A percentile compares a stretch with the other conserved stretches of the same genome.
phyloP scores from a whole-genome alignment of 495 filamentous ascomycete species.

The Trichoderma reesei region DNA sequence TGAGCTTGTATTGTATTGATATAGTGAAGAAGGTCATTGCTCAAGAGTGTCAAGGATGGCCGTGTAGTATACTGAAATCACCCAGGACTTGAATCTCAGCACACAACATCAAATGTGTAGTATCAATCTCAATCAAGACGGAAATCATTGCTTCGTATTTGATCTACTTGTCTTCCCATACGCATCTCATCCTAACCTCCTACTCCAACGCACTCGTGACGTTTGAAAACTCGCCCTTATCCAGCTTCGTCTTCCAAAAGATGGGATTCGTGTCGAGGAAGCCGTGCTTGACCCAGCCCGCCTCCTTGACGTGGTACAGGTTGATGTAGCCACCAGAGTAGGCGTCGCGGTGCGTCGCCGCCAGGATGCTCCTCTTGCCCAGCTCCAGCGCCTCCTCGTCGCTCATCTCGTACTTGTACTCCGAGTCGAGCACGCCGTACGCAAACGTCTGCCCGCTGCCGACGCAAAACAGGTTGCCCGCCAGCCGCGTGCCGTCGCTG shows the following conservation, averaged over 20 bases:
- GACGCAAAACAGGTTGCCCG: slow-evolving; percentile 95
- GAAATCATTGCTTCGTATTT: slow-evolving; percentile 17
- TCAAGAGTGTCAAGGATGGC: too few relatives aligned
- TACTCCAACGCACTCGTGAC: slow-evolving; percentile 69
- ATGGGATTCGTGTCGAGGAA: slow-evolving; percentile 93
- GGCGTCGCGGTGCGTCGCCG: slow-evolving; percentile 95
- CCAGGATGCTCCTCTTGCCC: slow-evolving; percentile 81
- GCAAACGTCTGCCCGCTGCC: slow-evolving; percentile 97
- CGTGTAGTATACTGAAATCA: too few relatives aligned
- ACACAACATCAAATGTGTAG: too few relatives aligned
- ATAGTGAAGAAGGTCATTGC: too few relatives aligned
- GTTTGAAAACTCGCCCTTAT: slow-evolving; percentile 97
- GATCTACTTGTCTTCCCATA: slow-evolving; percentile 13
- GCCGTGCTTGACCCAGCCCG: slow-evolving; percentile 96
- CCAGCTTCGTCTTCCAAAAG: slow-evolving; percentile 98
- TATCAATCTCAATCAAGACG: too few relatives aligned
- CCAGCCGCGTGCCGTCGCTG: slow-evolving; percentile 85
- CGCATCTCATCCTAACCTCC: neutral
- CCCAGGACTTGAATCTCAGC: too few relatives aligned
- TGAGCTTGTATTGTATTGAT: neutral
- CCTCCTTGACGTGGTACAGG: slow-evolving; percentile 96
- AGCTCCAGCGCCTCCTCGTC: slow-evolving; percentile 84
- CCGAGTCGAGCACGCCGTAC: slow-evolving; percentile 92
- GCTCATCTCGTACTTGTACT: slow-evolving; percentile 81
- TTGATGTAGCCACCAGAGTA: slow-evolving; percentile 99